Percentiles rank a stretch among this genome's conserved stretches.
These are phyloP conservation scores for Ceratopteris richardii DNA, from an alignment of 75 land plant genomes.

Conservation along the genomic window DNA sequence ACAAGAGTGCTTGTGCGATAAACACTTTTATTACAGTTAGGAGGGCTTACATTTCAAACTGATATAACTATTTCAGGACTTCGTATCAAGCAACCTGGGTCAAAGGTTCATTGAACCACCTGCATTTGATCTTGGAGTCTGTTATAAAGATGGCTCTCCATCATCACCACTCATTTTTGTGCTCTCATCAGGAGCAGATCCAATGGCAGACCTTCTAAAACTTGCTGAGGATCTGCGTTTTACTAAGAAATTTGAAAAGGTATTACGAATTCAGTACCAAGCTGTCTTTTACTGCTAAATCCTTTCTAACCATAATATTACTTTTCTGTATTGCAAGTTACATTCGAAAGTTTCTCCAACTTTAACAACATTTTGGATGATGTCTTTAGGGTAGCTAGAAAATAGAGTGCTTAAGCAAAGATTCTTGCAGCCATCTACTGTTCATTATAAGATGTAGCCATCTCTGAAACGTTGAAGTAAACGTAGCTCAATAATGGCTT, in stretches of 20 bases:
- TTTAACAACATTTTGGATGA: too few relatives aligned
- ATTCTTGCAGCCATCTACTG: too few relatives aligned
- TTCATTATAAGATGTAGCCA: too few relatives aligned
- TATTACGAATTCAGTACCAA: background rate
- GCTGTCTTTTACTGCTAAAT: too few relatives aligned
- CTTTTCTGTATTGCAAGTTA: background rate
- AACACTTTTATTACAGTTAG: background rate
- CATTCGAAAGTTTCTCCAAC: too few relatives aligned
- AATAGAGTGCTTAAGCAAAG: too few relatives aligned
- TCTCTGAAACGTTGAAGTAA: too few relatives aligned
- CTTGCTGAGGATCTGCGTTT: conserved; percentile 33
- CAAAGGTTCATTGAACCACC: conserved; percentile 33
- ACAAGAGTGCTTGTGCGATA: background rate
- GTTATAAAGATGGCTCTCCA: conserved; percentile 34
- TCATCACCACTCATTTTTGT: conserved; percentile 33
- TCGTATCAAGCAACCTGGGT: conserved; percentile 21
- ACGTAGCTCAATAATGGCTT: too few relatives aligned
- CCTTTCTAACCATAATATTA: too few relatives aligned
- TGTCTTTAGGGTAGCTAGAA: too few relatives aligned
- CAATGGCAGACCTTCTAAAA: conserved; percentile 38
- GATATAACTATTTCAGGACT: conserved; percentile 15
- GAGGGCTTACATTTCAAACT: too few relatives aligned
- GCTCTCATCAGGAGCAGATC: conserved; percentile 34
- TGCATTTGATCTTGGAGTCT: conserved; percentile 31
- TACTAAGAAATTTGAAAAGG: conserved; percentile 35